Base-by-base conservation (phyloP, 176 grass and related monocot genomes). In the Aechmea fasciata region DNA sequence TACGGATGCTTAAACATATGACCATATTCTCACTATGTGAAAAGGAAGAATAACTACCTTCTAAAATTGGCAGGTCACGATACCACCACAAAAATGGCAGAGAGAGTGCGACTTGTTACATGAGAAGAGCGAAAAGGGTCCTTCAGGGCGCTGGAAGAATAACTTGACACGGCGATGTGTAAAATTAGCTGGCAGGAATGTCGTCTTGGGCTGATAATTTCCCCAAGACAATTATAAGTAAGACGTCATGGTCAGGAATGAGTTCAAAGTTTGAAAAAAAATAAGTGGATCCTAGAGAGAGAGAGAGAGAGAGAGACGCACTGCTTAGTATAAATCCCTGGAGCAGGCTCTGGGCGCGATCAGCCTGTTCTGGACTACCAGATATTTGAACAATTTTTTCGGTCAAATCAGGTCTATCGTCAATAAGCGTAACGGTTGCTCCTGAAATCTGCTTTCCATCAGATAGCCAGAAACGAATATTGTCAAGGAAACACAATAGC, bases 321-420 rank as follows among this genome's bases (percentile, higher is more conserved):
- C 94, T 92, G 84, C 89, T 97, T 64, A 92, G 89, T 85, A 97
- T 97, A 76, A 97, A 92, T 48, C 94, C 89, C 74, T 92, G 79
- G 49, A 97, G 86, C 52, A 97, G 76, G 75, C 82, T 97, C 82
- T 97, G 82, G 66, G 94, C 94, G 67, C 86, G 90, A 64, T 83
- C 82, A 17, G 94, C 84, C 82, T 97, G 94, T 67, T 97, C 94
- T 26, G 89, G 93, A 52, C 69, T 92, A 77, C 94, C 94, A 17
- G 94, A 92, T 92, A 97, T 97, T 78, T 73, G 70, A 85, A 97
- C 89, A 77, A 85, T 68, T 68, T 85, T 91, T 70, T 92, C 84
- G 53, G 50, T 48, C 47, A 75, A 26, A 11, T 87, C 89, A 75
- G 84, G 68, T 72, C 73, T 79, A 26, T 85, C 94, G 53, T 97